Evolutionary conservation across 2,329 filamentous ascomycete species (phyloP).

Genomic region (Aurifilum marmelostoma): DNA sequence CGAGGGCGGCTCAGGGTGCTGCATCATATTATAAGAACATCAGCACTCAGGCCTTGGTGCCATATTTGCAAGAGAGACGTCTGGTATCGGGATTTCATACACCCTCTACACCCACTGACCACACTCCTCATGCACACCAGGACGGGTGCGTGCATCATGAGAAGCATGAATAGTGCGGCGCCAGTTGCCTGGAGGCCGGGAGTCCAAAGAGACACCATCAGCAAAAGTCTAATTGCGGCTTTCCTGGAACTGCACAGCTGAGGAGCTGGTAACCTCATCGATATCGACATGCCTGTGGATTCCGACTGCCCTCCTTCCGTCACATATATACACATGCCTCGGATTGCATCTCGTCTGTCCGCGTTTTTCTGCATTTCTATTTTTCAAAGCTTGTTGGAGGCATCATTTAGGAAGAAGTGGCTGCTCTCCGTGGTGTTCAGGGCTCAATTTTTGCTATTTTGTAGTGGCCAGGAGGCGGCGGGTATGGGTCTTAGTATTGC

Average conservation of each 20-base stretch:
- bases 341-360: conserved; percentile 23
- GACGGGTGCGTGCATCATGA: background rate
- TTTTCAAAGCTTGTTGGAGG: background rate
- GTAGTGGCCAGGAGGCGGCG: conserved; percentile 19
- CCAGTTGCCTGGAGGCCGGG: background rate
- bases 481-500: conserved; percentile 15
- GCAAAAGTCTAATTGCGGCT: background rate
- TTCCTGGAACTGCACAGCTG: background rate
- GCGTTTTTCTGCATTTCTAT: background rate
- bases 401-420: conserved; percentile 1
- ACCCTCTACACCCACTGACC: background rate
- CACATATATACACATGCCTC: conserved; percentile 10
- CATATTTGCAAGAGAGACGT: background rate
- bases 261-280: conserved; percentile 2
- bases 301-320: conserved; percentile 11
- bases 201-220: background rate
- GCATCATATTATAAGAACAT: conserved; percentile 52
- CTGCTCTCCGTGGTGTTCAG: conserved; percentile 16
- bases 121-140: too few species aligned
- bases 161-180: background rate
- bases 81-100: too few species aligned
- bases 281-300: background rate
- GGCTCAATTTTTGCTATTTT: conserved; percentile 18
- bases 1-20: conserved; percentile 50
- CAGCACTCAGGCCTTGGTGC: background rate